phyloP scores from a whole-genome alignment of 148 eudicot genomes.

The Cornus kousa region DNA sequence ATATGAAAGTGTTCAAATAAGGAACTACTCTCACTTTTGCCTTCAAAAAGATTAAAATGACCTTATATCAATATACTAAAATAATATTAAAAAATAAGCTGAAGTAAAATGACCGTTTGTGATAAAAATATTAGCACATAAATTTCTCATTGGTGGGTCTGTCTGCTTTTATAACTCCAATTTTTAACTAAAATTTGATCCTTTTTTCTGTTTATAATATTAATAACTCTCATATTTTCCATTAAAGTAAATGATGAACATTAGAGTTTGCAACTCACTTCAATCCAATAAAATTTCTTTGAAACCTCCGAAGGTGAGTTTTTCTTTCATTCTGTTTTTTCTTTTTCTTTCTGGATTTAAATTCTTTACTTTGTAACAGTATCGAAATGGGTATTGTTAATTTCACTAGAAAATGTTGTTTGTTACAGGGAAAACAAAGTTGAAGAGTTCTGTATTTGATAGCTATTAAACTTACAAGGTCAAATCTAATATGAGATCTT shows the following conservation, averaged over 20 bases:
- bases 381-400: conserved; percentile 14
- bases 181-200: not conserved
- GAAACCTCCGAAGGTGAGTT: conserved; percentile 23
- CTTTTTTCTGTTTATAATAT: not conserved
- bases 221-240: conserved; percentile 3
- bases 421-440: not conserved
- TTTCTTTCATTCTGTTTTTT: too few species aligned
- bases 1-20: too few species aligned
- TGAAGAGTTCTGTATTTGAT: not conserved
- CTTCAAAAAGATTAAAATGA: too few species aligned
- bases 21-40: too few species aligned
- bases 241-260: too few species aligned
- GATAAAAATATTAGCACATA: too few species aligned
- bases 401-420: not conserved
- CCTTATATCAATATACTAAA: too few species aligned
- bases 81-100: too few species aligned
- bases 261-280: conserved; percentile 30
- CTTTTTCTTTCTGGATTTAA: not conserved
- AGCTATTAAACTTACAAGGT: not conserved
- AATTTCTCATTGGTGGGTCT: not conserved
- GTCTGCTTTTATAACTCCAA: not conserved
- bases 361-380: conserved; percentile 1
- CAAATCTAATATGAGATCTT: not conserved
- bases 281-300: conserved; percentile 36
- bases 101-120: too few species aligned